These are phyloP conservation scores for Pisolithus sp. DNA, from an alignment of 768 basidiomycete genomes.

Conservation along the genomic window DNA sequence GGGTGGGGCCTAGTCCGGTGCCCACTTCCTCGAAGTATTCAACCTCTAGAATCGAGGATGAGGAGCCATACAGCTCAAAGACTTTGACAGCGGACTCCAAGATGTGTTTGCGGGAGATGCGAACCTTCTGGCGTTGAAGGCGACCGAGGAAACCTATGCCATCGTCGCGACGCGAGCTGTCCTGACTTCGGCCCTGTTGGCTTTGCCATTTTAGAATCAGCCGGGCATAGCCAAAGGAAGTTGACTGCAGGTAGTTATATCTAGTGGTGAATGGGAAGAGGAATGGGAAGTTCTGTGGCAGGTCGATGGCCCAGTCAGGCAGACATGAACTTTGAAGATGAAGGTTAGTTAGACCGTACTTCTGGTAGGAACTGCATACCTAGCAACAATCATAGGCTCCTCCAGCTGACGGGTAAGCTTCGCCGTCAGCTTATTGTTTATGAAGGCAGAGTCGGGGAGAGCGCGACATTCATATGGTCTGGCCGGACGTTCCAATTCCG, in stretches of 20 bases:
- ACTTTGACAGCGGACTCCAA: conserved; percentile 95
- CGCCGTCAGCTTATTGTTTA: conserved; percentile 96
- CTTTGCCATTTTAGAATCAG: conserved; percentile 94
- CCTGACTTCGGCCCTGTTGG: conserved; percentile 74
- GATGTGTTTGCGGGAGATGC: conserved; percentile 91
- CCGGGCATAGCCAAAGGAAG: conserved; percentile 95
- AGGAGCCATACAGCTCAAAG: conserved; percentile 93
- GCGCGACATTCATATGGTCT: conserved; percentile 45
- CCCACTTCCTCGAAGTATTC: conserved; percentile 99
- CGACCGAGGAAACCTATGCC: conserved; percentile 89
- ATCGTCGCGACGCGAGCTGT: conserved; percentile 79
- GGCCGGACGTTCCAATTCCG: conserved; percentile 57
- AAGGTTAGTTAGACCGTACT: background rate
- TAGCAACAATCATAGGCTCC: conserved; percentile 98
- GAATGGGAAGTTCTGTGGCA: conserved; percentile 96
- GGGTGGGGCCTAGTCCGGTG: conserved; percentile 92
- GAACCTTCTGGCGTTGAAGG: conserved; percentile 91
- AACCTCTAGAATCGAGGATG: conserved; percentile 89
- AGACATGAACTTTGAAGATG: conserved; percentile 67
- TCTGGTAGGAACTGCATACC: conserved; percentile 41
- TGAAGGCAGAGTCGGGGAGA: conserved; percentile 77
- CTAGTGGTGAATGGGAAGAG: conserved; percentile 98
- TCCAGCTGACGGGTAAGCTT: conserved; percentile 97
- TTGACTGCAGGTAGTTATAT: conserved; percentile 94
- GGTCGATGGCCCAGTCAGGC: conserved; percentile 94